Base-by-base conservation (phyloP, 331 rosid genomes). In the Quercus phellos region DNA sequence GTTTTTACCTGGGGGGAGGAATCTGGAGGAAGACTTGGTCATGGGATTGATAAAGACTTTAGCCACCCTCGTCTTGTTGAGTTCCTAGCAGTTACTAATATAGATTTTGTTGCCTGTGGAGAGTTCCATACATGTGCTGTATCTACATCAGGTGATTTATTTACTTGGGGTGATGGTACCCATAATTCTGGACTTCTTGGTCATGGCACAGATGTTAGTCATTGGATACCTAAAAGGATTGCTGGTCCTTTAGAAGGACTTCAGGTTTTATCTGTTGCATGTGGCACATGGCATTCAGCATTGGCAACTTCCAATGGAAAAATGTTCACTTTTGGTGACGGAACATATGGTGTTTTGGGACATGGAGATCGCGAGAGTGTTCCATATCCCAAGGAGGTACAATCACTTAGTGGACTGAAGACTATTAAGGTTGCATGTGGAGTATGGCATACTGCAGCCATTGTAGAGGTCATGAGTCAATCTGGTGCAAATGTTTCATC, bases 1-100 rank as follows among this genome's bases (percentile, higher is more conserved):
- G 90, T 91, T 85, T 95, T 95, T 79, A 91, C 98, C 13, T 95
- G 98, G 99, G 99, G 98, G 68, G 99, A 92, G 78, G 98, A 92
- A 79, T 90, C 86, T 63, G 98, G 97, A 1, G 99, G 99, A 79
- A 87, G 94, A 69, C 97, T 95, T 35, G 99, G 99, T 32, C 98
- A 90, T 74, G 99, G 99, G 46, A 72, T 84, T 70, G 96, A 92
- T 77, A 90, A 80, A 81, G 87, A 89, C 75, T 85, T 73, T 64
- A 80, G 92, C 56, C 83, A 53, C 69, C 99, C 98, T 21, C 86
- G 51, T 21, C 91, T 92, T 59, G 97, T 95, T 78, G 98, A 95
- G 87, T 90, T 93, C 70, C 66, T 95, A 18, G 92, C 93, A 32
- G 66, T 78, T 75, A 80, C 87, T 50, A 90, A 83, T 75, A 75